Base-by-base conservation (phyloP, 352 stramenopile genomes). In the Globisporangium camurandrum region DNA sequence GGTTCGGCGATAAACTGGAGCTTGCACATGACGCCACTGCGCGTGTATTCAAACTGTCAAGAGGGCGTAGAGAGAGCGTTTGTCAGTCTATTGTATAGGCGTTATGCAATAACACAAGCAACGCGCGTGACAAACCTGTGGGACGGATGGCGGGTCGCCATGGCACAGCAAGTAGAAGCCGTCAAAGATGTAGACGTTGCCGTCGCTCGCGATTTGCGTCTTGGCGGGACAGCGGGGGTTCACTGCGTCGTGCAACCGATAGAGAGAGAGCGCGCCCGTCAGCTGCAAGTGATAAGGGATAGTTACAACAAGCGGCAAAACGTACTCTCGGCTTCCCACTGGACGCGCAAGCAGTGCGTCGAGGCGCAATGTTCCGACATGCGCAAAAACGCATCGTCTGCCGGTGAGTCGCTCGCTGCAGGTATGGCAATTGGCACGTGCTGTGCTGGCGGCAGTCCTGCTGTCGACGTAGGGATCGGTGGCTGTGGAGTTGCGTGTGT, bases 141-240 rank as follows among this genome's bases (percentile, higher is more conserved):
- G 75, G 17, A 90, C 64, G 9, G 79, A 61, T 1, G 61, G 59
- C 9, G 71, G 66, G 3, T 85, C 63, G 30, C 70, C 63, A 22
- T 92, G 81, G 37, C 69, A 89, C 16, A 94, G 64, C 48, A 94
- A 51, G 66, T 87, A 92, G 54, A 93, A 93, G 31, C 84, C 84
- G 44, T 94, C 84, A 46, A 94, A 94, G 24, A 91, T 54, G 52
- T 88, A 90, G 22, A 86, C 62, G 24, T 65, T 64, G 27, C 69
- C 63, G 17, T 78, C 66, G n/a, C 80, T 65, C 27, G 75, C 61
- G 34, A 93, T 73, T 16, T 75, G 75, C 19, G 84, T 92, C 68
- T 90, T 88, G 20, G 59, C 70, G 9, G 57, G 50, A 46, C 74
- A 90, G 24, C 81, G 75, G 38, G 81, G 81, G 48, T 92, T 92